Evolutionary conservation across 2,329 filamentous ascomycete species (phyloP).

Genomic region (Arthrobotrys sinensis): DNA sequence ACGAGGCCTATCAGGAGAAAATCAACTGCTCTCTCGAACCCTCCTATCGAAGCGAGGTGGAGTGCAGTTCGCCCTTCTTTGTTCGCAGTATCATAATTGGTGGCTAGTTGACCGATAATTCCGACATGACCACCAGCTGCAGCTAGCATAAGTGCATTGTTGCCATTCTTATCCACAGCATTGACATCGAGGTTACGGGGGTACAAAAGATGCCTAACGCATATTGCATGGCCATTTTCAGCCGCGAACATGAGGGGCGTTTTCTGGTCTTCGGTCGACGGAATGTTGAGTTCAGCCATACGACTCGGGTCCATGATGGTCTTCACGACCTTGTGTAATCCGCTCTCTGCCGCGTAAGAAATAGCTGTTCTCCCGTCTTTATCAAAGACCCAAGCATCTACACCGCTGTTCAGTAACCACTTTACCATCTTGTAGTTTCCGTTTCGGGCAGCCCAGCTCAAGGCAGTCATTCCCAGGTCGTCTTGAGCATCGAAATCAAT

Average conservation of each 20-base stretch:
- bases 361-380: conserved; percentile 6
- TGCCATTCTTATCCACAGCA: not conserved
- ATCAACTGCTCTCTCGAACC: not conserved
- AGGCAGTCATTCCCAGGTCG: conserved; percentile 13
- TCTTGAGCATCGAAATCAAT: not conserved
- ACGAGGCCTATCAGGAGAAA: not conserved
- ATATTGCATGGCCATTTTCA: conserved; percentile 1
- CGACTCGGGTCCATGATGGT: not conserved
- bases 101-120: not conserved
- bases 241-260: conserved; percentile 29
- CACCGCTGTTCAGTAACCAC: not conserved
- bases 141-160: conserved; percentile 22
- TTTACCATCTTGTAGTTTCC: conserved; percentile 10
- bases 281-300: not conserved
- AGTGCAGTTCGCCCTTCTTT: not conserved
- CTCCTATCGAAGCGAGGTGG: not conserved
- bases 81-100: not conserved
- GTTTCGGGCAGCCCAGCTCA: conserved; percentile 26
- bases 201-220: conserved; percentile 4
- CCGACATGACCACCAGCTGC: conserved; percentile 4
- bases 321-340: conserved; percentile 6
- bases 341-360: conserved; percentile 27
- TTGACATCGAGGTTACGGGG: not conserved
- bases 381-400: not conserved
- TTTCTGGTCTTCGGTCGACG: not conserved